These are phyloP conservation scores for Cordyceps cicadae DNA, from an alignment of 2,329 filamentous ascomycete species.

Conservation along the genomic window DNA sequence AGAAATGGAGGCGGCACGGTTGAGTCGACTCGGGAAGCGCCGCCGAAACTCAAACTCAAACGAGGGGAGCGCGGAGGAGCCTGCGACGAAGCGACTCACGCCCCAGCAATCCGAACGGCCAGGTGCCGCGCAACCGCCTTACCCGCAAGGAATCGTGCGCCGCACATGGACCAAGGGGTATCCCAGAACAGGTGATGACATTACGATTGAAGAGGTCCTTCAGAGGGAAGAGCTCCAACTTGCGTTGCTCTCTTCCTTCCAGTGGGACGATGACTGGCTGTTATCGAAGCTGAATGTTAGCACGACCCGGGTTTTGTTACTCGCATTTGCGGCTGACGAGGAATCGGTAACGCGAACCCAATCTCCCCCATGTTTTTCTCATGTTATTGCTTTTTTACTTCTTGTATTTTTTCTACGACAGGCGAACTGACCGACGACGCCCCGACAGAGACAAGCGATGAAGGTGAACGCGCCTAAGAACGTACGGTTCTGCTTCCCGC, in stretches of 20 bases:
- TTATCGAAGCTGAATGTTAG: conserved; percentile 57
- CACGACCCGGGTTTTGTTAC: conserved; percentile 54
- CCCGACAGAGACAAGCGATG: conserved; percentile 39
- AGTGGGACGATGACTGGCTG: conserved; percentile 78
- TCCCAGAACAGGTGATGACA: conserved; percentile 57
- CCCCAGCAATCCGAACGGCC: not conserved
- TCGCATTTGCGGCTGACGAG: conserved; percentile 47
- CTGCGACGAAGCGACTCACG: not conserved
- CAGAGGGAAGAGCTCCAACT: conserved; percentile 64
- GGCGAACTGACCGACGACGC: too few relatives aligned
- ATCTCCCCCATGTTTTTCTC: not conserved
- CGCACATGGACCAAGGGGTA: conserved; percentile 69
- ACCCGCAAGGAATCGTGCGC: conserved; percentile 59
- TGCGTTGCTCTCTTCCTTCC: conserved; percentile 77
- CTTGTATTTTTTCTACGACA: not conserved
- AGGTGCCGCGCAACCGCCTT: conserved; percentile 25
- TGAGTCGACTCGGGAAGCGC: conserved; percentile 59
- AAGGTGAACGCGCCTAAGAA: conserved; percentile 39
- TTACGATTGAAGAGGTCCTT: conserved; percentile 81
- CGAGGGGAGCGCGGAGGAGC: not conserved
- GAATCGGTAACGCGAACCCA: conserved; percentile 35
- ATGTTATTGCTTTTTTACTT: not conserved
- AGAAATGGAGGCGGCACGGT: conserved; percentile 76
- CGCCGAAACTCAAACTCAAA: conserved; percentile 17
- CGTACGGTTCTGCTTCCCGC: conserved; percentile 71